These are phyloP conservation scores for Debaryomyces sp. DNA, from an alignment of 1,139 yeast genomes.

Conservation along the genomic window DNA sequence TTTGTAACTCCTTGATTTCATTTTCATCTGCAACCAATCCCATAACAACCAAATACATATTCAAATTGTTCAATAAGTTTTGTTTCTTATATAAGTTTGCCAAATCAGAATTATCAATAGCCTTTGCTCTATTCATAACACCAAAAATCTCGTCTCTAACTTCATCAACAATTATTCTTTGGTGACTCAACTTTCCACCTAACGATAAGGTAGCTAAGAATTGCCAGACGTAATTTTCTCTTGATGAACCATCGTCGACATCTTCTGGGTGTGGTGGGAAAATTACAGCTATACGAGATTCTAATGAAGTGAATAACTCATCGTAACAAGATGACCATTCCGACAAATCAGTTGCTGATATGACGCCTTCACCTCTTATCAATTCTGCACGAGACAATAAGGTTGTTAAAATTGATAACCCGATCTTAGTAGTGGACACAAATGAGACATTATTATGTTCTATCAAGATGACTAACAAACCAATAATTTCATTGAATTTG, in stretches of 20 bases:
- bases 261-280: constrained; percentile 74
- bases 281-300: constrained; percentile 73
- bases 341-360: constrained; percentile 59
- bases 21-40: constrained; percentile 86
- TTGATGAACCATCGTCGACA: constrained; percentile 65
- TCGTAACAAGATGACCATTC: constrained; percentile 88
- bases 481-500: constrained; percentile 78
- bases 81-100: constrained; percentile 60
- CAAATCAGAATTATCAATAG: constrained; percentile 54
- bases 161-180: constrained; percentile 92
- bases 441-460: constrained; percentile 73
- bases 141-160: constrained; percentile 93
- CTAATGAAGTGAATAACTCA: constrained; percentile 75
- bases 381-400: constrained; percentile 90
- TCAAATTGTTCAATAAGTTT: constrained; percentile 77
- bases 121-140: constrained; percentile 81
- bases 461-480: constrained; percentile 73
- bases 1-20: constrained; percentile 55
- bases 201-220: constrained; percentile 91
- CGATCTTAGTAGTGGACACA: constrained; percentile 81
- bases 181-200: constrained; percentile 92
- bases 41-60: constrained; percentile 93
- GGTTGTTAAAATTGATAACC: constrained; percentile 84
- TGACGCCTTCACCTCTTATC: constrained; percentile 77
- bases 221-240: constrained; percentile 85